Percentiles rank a stretch among this genome's conserved stretches.
phyloP scores from a whole-genome alignment of 106 monocot species.

The Posidonia australis region DNA sequence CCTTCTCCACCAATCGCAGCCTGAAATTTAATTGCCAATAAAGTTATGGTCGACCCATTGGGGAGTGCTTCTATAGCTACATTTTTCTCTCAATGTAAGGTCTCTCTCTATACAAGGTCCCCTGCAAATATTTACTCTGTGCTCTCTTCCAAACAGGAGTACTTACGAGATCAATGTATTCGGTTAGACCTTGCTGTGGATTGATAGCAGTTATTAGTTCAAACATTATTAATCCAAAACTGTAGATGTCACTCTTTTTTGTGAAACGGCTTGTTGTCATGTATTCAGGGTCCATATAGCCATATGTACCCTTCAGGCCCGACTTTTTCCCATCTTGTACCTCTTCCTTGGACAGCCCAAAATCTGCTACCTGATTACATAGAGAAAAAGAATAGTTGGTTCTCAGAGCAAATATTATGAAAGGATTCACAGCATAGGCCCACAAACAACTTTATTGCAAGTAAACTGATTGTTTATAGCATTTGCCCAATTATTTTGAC shows the following conservation, averaged over 20 bases:
- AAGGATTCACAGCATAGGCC: no score
- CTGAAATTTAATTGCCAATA: slow-evolving; percentile 23
- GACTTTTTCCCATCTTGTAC: slow-evolving; percentile 65
- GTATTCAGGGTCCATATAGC: slow-evolving; percentile 97
- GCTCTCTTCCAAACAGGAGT: not conserved
- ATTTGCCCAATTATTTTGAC: no score
- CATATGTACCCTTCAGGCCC: slow-evolving; percentile 87
- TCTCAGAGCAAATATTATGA: no score
- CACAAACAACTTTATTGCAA: no score
- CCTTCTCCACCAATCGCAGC: slow-evolving; percentile 68
- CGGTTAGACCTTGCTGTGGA: slow-evolving; percentile 90
- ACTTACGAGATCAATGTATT: slow-evolving; percentile 96
- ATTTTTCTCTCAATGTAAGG: no score
- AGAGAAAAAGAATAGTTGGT: not conserved
- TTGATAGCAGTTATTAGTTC: slow-evolving; percentile 90
- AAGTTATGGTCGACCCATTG: not conserved
- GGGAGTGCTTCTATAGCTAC: not conserved
- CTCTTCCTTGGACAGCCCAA: slow-evolving; percentile 93
- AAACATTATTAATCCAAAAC: slow-evolving; percentile 94
- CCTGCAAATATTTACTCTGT: not conserved
- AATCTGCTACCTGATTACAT: slow-evolving; percentile 77
- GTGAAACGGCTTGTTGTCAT: slow-evolving; percentile 85
- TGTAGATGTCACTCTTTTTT: slow-evolving; percentile 91
- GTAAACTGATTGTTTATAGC: no score
- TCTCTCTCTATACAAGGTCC: no score